Evolutionary conservation across 768 basidiomycete species (phyloP).

Genomic region (Vishniacozyma victoriae): DNA sequence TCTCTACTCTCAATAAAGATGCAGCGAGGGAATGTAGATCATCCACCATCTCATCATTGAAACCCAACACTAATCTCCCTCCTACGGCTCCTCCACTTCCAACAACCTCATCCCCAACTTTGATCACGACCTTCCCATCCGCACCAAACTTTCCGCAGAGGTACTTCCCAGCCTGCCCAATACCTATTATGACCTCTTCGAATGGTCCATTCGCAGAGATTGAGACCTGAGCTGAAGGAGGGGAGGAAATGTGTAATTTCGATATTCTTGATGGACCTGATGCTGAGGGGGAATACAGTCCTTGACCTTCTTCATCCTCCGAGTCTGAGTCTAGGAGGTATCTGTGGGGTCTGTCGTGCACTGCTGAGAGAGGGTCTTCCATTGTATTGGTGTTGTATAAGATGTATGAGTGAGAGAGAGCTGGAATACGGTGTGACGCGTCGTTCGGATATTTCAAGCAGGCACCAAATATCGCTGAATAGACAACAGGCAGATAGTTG

Average conservation of each 20-base stretch:
- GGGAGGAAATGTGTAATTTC: not conserved
- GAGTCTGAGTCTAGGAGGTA: slow-evolving; percentile 43
- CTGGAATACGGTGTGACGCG: no score
- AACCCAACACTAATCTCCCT: not conserved
- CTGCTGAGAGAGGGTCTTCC: slow-evolving; percentile 33
- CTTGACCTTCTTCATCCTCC: slow-evolving; percentile 42
- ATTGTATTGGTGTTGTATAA: slow-evolving; percentile 11
- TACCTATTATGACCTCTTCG: slow-evolving; percentile 13
- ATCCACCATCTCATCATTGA: no score
- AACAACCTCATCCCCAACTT: no score
- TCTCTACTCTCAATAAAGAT: no score
- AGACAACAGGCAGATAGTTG: no score
- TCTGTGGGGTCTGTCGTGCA: slow-evolving; percentile 30
- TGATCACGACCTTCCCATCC: no score
- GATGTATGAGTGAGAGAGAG: no score
- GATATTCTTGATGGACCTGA: slow-evolving; percentile 3
- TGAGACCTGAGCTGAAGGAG: no score
- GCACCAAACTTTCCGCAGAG: no score
- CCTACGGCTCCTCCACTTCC: not conserved
- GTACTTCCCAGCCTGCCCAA: slow-evolving; percentile 30
- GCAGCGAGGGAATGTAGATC: no score
- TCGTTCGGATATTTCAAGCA: no score
- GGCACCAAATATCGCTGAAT: no score
- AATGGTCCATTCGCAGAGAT: not conserved
- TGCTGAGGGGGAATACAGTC: slow-evolving; percentile 13